Evolutionary conservation across 1,284 basidiomycete species (phyloP), one percentile per base, ranked within the genome.

Genomic region (Fomitiporia mediterranea): DNA sequence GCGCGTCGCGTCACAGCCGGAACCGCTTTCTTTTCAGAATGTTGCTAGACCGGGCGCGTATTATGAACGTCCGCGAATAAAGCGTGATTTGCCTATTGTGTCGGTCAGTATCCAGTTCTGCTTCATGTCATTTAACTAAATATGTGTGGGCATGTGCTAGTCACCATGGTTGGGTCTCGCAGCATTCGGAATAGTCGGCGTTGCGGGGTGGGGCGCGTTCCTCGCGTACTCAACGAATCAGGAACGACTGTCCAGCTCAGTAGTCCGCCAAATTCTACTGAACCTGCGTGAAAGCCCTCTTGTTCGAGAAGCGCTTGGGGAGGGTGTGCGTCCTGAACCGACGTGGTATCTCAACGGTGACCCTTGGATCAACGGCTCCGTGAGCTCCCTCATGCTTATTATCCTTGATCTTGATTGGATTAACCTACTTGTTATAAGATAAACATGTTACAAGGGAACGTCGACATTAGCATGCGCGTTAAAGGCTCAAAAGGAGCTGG

Each of bases 261-360:
- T 89, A 43, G 81, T 86, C 57, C 79, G 81, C 51, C 83, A 82
- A 60, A 74, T 90, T 53, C 69, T 86, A 67, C 75, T 77, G 49
- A 80, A 80, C 8, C 68, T 88, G 28, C 76, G 79, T 56, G 77
- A 79, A 59, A 62, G 71, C 8, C 74, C 75, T 55, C 63, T 88
- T 57, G 58, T 67, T 1, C 70, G 69, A 44, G 78, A 76, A 28
- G 70, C 73, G 1, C 69, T 91, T 56, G 88, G 88, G 2, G 81
- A 87, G 47, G 84, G 81, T 7, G 81, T 90, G 59, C 74, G 84
- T 47, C 78, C 83, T 2, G 84, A 88, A 63, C 82, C 86, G 0
- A 78, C 82, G 40, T 89, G 86, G 86, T 89, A 82, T 73, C 69
- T 89, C 62, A 88, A 89, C 62, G 86, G 89, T 2, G 82, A 87